A percentile compares a stretch with the other conserved stretches of the same genome.
phyloP scores from a whole-genome alignment of 768 basidiomycete genomes.

The Candolleomyces aberdarensis region DNA sequence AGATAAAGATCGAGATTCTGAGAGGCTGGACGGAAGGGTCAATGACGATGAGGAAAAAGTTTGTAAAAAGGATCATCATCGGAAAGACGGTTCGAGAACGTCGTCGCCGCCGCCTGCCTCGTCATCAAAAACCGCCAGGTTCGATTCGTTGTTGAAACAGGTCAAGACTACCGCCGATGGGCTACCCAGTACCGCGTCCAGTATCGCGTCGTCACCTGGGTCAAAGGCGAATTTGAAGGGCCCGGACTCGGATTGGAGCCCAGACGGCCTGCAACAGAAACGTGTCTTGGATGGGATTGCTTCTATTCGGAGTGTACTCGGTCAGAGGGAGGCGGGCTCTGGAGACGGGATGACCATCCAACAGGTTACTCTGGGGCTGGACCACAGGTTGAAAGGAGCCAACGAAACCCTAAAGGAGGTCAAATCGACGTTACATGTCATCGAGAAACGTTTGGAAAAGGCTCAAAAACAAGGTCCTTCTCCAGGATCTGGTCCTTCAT shows the following conservation, averaged over 20 bases:
- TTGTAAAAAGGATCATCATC: background rate
- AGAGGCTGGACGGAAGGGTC: background rate
- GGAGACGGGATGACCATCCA: conserved; percentile 22
- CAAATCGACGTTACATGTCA: background rate
- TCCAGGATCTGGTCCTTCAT: background rate
- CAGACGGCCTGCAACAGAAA: background rate
- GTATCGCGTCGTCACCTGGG: background rate
- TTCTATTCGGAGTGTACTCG: conserved; percentile 1
- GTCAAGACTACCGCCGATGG: background rate
- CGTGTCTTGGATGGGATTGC: background rate
- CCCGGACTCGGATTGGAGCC: background rate
- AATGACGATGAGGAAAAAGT: background rate
- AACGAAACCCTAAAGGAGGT: conserved; percentile 20
- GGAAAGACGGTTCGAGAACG: background rate
- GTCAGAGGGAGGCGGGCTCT: background rate
- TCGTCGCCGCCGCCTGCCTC: background rate
- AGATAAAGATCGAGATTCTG: background rate
- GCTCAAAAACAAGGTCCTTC: background rate
- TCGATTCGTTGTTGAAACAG: background rate
- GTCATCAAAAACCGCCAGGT: background rate
- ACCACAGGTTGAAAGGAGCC: conserved; percentile 23
- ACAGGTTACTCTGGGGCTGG: conserved; percentile 28
- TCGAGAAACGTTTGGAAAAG: background rate
- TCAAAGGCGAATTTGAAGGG: too few species aligned
- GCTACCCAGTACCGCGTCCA: background rate